These are phyloP conservation scores for Ustilago cynodontis DNA, from an alignment of 1,284 basidiomycete genomes.

Conservation along the genomic window DNA sequence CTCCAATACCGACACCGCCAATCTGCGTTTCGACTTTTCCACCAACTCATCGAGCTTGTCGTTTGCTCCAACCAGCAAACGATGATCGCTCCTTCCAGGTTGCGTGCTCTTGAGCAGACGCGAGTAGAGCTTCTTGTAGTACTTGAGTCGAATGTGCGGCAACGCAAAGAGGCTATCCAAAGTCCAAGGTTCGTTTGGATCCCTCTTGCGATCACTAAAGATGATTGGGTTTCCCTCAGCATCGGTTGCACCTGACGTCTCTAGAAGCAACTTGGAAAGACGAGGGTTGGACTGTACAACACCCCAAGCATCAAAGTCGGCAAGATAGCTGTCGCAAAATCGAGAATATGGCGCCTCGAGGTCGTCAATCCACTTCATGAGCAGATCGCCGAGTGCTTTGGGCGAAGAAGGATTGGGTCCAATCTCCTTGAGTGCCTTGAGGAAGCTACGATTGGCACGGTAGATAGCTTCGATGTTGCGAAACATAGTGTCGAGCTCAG, in stretches of 20 bases:
- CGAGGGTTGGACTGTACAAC: slow-evolving; percentile 82
- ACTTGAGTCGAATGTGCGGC: slow-evolving; percentile 85
- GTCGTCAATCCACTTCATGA: slow-evolving; percentile 91
- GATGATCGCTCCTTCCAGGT: slow-evolving; percentile 88
- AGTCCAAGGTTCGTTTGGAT: slow-evolving; percentile 76
- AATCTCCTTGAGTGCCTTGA: slow-evolving; percentile 85
- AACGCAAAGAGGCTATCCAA: slow-evolving; percentile 88
- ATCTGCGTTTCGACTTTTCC: slow-evolving; percentile 73
- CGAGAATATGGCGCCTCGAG: slow-evolving; percentile 83
- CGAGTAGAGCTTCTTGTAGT: slow-evolving; percentile 92
- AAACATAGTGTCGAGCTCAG: slow-evolving; percentile 92
- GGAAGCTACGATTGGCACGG: slow-evolving; percentile 85
- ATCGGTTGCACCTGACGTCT: slow-evolving; percentile 75
- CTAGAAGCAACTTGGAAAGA: slow-evolving; percentile 78
- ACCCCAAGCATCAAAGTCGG: slow-evolving; percentile 85
- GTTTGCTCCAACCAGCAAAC: slow-evolving; percentile 82
- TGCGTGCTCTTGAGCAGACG: slow-evolving; percentile 88
- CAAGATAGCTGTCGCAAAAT: slow-evolving; percentile 81
- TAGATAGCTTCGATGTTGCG: slow-evolving; percentile 90
- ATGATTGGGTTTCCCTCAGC: slow-evolving; percentile 49
- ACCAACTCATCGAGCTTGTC: slow-evolving; percentile 84
- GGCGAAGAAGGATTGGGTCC: slow-evolving; percentile 93
- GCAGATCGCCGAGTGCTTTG: slow-evolving; percentile 91
- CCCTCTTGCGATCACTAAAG: slow-evolving; percentile 55
- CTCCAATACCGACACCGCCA: slow-evolving; percentile 53